Base-by-base conservation (phyloP, 1,284 basidiomycete species). In the Nidula niveotomentosa region DNA sequence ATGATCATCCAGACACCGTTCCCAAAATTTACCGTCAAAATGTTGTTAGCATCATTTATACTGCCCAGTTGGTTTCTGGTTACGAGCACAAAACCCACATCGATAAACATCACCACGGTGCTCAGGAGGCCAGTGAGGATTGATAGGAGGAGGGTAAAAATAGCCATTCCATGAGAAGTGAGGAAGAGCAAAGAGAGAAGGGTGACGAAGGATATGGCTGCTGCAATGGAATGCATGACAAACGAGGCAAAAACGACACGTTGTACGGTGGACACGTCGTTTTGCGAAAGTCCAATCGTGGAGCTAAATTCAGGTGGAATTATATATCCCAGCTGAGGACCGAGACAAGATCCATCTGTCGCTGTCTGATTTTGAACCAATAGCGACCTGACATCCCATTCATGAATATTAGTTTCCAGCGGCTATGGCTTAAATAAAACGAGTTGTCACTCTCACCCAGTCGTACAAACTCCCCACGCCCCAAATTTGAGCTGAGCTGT, bases 381-480 rank as follows among this genome's bases (percentile, higher is more conserved):
- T 35, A 45, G 49, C 41, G 51, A 48, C 37, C 10, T 35, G 17
- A 34, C 23, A 23, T 23, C 23, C 23, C 23, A 23, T 23, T 23
- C 23, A 23, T 23, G 23, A 23, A 23, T 23, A 23, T 23, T 23
- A 23, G 23, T 23, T 23, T 23, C 23, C 23, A 23, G 23, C 3
- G 3, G 23, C 48, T 15, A 23, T 8, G 39, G 30, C 17, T n/a
- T 34, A 48, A 51, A 43, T 30, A 37, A 18, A 15, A 49, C 30
- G 41, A 12, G 18, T 15, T 17, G 12, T n/a, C n/a, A 41, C 17
- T 43, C 65, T 44, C 46, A 80, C 86, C 78, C 80, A 8, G 71
- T 75, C 0, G 83, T 81, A 69, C 89, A 91, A 44, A 86, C 74
- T 1, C 89, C 89, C 88, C 88, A 91, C 4, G 90, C 84, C 1